Evolutionary conservation across 495 filamentous ascomycete genomes (phyloP), one percentile per base, ranked within the genome.

Genomic region (Xylaria cubensis): DNA sequence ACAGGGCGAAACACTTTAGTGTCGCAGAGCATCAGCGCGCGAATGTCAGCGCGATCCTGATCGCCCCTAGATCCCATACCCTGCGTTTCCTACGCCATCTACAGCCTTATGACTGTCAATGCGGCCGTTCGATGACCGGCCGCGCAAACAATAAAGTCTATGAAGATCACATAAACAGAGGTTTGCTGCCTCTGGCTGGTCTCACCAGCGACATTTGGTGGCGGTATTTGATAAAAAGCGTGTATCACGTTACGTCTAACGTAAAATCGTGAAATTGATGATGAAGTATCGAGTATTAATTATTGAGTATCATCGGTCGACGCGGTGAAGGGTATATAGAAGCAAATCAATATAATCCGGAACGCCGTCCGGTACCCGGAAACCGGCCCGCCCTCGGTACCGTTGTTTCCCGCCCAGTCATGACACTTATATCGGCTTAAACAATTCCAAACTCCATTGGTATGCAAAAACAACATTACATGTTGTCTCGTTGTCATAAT

Each of bases 401-500:
- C 53, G 56, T 67, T 29, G 48, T 50, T 72, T 32, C 64, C 26
- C 32, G 24, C 62, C 67, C 19, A 51, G 39, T 63, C 44, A 48
- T 68, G 29, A 41, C 36, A 8, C 17, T n/a, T 7, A 34, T 6
- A 10, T 67, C 41, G 13, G 12, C 44, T 42, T n/a, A 53, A 51
- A 53, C 42, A 61, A 21, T 19, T 62, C 48, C 61, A 10, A 58
- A 70, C 51, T 73, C 48, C 66, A 44, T 34, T 72, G 71, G 32
- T 70, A 73, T 73, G 50, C 66, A 17, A 48, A 32, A 53, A 63
- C 4, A 3, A 24, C 26, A 42, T 36, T 41, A 69, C 9, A 51
- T 56, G 4, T 15, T 71, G 26, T 32, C 29, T 29, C 44, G n/a
- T 13, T 29, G 53, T 79, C 73, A 79, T 71, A 79, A 64, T 39